Percentiles rank a stretch among this genome's conserved stretches.
phyloP scores from a whole-genome alignment of 108 stramenopile genomes.

The Fragilariopsis cylindrus region DNA sequence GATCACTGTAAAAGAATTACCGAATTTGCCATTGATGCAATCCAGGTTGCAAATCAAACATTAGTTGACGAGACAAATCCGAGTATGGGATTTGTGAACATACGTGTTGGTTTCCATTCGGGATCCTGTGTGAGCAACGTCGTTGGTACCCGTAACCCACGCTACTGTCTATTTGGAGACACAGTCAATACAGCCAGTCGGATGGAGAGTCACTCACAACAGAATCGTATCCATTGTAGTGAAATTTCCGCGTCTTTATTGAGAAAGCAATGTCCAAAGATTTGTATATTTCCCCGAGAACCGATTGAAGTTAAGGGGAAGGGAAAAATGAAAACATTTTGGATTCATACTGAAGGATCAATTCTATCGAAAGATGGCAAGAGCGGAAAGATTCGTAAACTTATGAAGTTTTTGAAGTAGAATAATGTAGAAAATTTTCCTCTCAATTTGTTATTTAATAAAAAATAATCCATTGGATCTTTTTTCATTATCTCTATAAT shows the following conservation, averaged over 20 bases:
- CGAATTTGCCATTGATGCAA: slow-evolving; percentile 67
- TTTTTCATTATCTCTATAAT: no score
- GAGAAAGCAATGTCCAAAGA: slow-evolving; percentile 45
- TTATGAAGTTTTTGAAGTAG: slow-evolving; percentile 23
- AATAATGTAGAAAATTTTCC: not conserved
- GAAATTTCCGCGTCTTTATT: slow-evolving; percentile 47
- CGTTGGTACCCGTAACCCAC: slow-evolving; percentile 68
- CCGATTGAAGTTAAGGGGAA: slow-evolving; percentile 70
- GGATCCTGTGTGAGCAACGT: slow-evolving; percentile 76
- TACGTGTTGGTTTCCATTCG: slow-evolving; percentile 71
- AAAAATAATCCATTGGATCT: no score
- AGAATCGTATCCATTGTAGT: slow-evolving; percentile 48
- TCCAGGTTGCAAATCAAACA: slow-evolving; percentile 55
- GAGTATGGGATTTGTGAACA: slow-evolving; percentile 54
- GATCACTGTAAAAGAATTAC: slow-evolving; percentile 79
- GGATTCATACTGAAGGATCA: slow-evolving; percentile 39
- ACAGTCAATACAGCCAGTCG: slow-evolving; percentile 66
- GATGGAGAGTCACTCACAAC: slow-evolving; percentile 58
- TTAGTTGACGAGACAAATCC: slow-evolving; percentile 54
- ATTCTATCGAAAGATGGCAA: not conserved
- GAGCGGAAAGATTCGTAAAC: slow-evolving; percentile 20
- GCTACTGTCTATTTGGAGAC: slow-evolving; percentile 78
- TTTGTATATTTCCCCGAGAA: slow-evolving; percentile 49
- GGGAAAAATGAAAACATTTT: slow-evolving; percentile 65
- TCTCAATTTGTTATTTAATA: no score